phyloP scores from a whole-genome alignment of 768 basidiomycete species.

The Rhizopogon vinicolor region DNA sequence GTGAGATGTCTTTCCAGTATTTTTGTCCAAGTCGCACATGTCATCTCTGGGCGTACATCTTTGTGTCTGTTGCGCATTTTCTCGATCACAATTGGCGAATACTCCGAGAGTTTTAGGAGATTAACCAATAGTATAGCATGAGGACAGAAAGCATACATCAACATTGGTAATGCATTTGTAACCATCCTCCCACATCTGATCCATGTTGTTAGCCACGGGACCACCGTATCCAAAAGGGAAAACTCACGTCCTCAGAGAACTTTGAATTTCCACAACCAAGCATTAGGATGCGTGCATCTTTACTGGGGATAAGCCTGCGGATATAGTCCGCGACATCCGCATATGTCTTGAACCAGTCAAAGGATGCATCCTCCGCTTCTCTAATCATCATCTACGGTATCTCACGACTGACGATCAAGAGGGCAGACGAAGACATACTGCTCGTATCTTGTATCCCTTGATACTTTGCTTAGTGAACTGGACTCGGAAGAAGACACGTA shows the following conservation, averaged over 20 bases:
- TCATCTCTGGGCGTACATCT: slow-evolving; percentile 56
- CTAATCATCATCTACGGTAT: slow-evolving; percentile 29
- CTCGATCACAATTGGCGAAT: slow-evolving; percentile 69
- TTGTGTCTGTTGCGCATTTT: slow-evolving; percentile 62
- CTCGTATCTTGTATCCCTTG: slow-evolving; percentile 68
- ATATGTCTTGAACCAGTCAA: slow-evolving; percentile 90
- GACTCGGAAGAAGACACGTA: neutral
- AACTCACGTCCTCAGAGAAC: slow-evolving; percentile 67
- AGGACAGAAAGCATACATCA: slow-evolving; percentile 46
- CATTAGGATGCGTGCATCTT: slow-evolving; percentile 61
- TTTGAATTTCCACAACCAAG: slow-evolving; percentile 84
- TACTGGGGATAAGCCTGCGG: slow-evolving; percentile 58
- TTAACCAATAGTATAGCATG: neutral
- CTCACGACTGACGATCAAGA: neutral
- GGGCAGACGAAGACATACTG: slow-evolving; percentile 37
- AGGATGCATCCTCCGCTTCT: slow-evolving; percentile 53
- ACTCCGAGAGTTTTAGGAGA: slow-evolving; percentile 35
- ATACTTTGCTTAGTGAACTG: neutral
- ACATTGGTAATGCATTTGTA: slow-evolving; percentile 77
- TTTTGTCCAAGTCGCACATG: slow-evolving; percentile 39
- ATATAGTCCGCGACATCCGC: slow-evolving; percentile 61
- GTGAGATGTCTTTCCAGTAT: neutral
- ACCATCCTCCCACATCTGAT: slow-evolving; percentile 83
- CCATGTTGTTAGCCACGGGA: neutral
- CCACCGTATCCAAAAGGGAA: neutral